Evolutionary conservation across 2,329 filamentous ascomycete species (phyloP), one percentile per base, ranked within the genome.

Genomic region (Podosphaera aphanis): DNA sequence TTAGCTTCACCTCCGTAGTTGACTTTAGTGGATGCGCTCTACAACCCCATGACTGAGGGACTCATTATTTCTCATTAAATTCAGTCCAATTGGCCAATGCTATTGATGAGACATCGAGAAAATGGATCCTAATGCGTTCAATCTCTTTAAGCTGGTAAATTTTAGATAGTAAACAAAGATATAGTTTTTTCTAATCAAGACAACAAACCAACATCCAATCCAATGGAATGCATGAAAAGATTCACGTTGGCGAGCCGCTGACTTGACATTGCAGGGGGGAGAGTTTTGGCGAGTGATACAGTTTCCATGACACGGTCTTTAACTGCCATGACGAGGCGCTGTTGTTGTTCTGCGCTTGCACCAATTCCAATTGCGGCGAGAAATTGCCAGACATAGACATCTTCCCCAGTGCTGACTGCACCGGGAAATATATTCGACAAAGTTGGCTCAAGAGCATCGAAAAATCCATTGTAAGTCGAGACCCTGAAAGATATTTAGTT

Each of bases 261-360:
- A 49, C 76, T 76, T 11, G 82, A 78, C 76, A 95, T 83, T 47
- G 90, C 81, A 15, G 78, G 71, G 16, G 90, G 88, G 29, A 98
- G 68, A 1, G 83, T 88, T 69, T 93, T 94, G 56, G 83, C 80
- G 45, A 93, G 74, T 25, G 73, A 68, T 10, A 98, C 84, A 0
- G 90, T 95, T 59, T 93, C 86, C 74, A 95, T 92, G 48, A 98
- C 90, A 46, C 88, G 79, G 57, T 98, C 90, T 72, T 95, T 98
- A 55, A 98, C 90, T 36, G 85, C 86, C 56, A 94, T 73, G 8
- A 98, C 90, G 47, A 98, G 70, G 48, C 86, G 74, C 60, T 93
- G 88, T 62, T 98, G 90, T 63, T 98, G 90, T 53, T 94, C 85
- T 13, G 86, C 84, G 58, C 76, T 86, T 29, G 90, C 88, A 44